These are phyloP conservation scores for Rhodosporidiobolus odoratus DNA, from an alignment of 768 basidiomycete genomes.

Conservation along the genomic window DNA sequence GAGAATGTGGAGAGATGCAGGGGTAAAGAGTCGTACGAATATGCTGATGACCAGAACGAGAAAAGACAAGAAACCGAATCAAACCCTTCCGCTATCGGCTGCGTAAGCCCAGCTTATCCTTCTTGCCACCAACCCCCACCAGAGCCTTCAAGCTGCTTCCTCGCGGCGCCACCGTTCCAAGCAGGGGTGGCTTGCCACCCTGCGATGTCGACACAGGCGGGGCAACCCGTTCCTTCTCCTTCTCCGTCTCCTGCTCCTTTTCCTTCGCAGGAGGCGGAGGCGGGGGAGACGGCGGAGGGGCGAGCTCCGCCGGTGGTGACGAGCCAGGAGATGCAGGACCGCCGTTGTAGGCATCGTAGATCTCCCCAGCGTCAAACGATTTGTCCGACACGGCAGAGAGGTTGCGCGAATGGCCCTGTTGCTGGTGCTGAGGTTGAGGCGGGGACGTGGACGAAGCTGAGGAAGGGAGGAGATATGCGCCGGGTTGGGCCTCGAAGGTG, in stretches of 20 bases:
- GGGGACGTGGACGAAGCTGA: not conserved
- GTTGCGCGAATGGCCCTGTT: not conserved
- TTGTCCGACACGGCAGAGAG: conserved; percentile 15
- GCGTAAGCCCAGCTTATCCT: too few species aligned
- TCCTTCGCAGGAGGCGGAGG: not conserved
- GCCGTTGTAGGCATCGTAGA: conserved; percentile 28
- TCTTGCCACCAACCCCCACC: too few species aligned
- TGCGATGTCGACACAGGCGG: not conserved
- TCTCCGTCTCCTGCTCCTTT: not conserved
- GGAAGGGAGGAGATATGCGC: not conserved
- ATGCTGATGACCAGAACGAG: too few species aligned
- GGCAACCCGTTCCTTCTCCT: too few species aligned
- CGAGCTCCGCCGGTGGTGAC: not conserved
- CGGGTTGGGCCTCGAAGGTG: conserved; percentile 5
- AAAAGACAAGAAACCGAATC: too few species aligned
- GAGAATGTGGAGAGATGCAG: too few species aligned
- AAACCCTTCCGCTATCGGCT: too few species aligned
- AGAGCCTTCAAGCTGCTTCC: conserved; percentile 3
- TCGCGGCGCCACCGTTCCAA: conserved; percentile 6
- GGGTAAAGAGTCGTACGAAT: too few species aligned
- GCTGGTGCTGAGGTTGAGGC: not conserved
- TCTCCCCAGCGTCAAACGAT: conserved; percentile 22
- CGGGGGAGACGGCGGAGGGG: not conserved
- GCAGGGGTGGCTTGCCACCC: not conserved
- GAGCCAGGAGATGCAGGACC: not conserved